Evolutionary conservation across 148 eudicot genomes (phyloP).

Genomic region (Vaccinium corymbosum): DNA sequence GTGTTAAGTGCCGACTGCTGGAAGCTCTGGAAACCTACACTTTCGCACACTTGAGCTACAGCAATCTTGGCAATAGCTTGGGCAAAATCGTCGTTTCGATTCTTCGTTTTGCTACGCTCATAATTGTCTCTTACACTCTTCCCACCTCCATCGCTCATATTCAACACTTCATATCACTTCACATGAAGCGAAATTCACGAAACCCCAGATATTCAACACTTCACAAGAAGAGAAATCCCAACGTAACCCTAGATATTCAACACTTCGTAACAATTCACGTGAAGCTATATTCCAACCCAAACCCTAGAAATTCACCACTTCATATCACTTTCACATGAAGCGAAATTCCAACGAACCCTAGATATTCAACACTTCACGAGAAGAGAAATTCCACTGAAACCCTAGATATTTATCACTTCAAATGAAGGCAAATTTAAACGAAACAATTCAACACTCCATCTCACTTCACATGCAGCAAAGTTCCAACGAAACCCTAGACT

Average conservation of each 20-base stretch:
- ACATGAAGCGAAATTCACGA: constrained; percentile 2
- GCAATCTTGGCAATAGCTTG: constrained; percentile 55
- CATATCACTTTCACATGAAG: constrained; percentile 17
- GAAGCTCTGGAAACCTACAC: constrained; percentile 61
- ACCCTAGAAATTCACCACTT: constrained; percentile 33
- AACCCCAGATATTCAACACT: neutral
- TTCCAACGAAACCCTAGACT: neutral
- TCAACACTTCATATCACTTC: constrained; percentile 36
- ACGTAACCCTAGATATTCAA: constrained; percentile 31
- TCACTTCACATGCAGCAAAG: neutral
- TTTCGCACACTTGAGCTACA: constrained; percentile 70
- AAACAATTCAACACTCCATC: neutral
- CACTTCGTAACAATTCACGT: constrained; percentile 13
- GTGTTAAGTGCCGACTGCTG: constrained; percentile 59
- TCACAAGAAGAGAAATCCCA: no score
- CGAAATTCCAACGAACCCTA: neutral
- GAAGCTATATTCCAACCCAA: neutral
- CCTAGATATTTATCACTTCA: constrained; percentile 29
- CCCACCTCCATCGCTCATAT: constrained; percentile 57
- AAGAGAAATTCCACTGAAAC: neutral
- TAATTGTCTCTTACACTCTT: constrained; percentile 28
- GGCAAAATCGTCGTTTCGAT: constrained; percentile 43
- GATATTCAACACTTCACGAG: neutral
- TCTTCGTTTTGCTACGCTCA: constrained; percentile 13
- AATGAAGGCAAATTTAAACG: neutral